phyloP scores from a whole-genome alignment of 2,329 filamentous ascomycete species.

The Aulographum hederae region DNA sequence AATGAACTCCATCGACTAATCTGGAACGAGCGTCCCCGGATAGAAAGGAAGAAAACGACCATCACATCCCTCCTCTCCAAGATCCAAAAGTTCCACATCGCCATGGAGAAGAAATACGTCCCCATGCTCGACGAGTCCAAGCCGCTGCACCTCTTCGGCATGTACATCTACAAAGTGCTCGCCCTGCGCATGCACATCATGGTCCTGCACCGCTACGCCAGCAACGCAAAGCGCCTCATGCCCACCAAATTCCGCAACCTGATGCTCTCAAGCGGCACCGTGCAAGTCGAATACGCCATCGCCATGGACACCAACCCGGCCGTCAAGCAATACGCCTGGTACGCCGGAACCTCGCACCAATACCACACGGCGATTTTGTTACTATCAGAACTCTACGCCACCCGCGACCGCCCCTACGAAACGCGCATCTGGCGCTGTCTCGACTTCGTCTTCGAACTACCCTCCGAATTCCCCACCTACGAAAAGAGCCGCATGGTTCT shows the following conservation, averaged over 20 bases:
- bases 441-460: slow-evolving; percentile 52
- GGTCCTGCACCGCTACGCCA: slow-evolving; percentile 50
- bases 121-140: slow-evolving; percentile 39
- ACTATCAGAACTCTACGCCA: slow-evolving; percentile 46
- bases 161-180: slow-evolving; percentile 45
- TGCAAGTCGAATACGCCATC: slow-evolving; percentile 35
- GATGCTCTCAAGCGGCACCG: slow-evolving; percentile 41
- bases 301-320: slow-evolving; percentile 33
- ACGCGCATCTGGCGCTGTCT: slow-evolving; percentile 52
- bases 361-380: slow-evolving; percentile 54
- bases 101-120: slow-evolving; percentile 47
- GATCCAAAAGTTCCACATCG: slow-evolving; percentile 47
- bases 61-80: slow-evolving; percentile 47
- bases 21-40: slow-evolving; percentile 48
- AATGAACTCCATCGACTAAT: slow-evolving; percentile 54
- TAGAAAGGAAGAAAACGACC: slow-evolving; percentile 42
- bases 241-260: slow-evolving; percentile 45
- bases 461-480: slow-evolving; percentile 29
- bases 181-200: slow-evolving; percentile 46
- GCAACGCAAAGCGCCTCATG: slow-evolving; percentile 27
- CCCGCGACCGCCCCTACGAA: slow-evolving; percentile 37
- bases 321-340: slow-evolving; percentile 48
- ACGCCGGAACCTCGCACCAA: slow-evolving; percentile 32
- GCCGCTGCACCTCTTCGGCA: slow-evolving; percentile 44
- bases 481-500: slow-evolving; percentile 44